Conservation (phyloP, 805 yeast genomes). For the Nakazawaea ambrosiae region DNA sequence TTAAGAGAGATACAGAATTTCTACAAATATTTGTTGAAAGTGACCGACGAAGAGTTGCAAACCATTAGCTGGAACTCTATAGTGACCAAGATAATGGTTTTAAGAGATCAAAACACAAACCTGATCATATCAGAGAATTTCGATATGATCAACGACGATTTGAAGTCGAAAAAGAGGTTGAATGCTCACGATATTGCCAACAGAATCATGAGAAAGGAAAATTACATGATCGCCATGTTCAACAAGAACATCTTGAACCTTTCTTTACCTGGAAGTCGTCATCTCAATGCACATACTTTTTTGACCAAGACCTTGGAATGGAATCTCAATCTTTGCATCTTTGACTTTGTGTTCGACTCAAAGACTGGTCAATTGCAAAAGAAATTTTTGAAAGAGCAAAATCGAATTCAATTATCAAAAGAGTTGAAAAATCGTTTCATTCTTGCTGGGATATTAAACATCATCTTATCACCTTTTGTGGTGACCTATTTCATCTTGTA, state of each 20-base stretch:
- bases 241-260: slow-evolving; percentile 71
- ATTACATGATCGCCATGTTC: slow-evolving; percentile 84
- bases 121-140: slow-evolving; percentile 46
- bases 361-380: slow-evolving; percentile 76
- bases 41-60: slow-evolving; percentile 77
- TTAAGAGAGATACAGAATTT: slow-evolving; percentile 72
- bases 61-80: slow-evolving; percentile 91
- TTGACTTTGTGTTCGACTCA: slow-evolving; percentile 76
- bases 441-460: slow-evolving; percentile 81
- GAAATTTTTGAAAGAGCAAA: slow-evolving; percentile 60
- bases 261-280: slow-evolving; percentile 43
- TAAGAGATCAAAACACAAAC: slow-evolving; percentile 82
- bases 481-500: slow-evolving; percentile 76
- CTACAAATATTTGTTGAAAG: slow-evolving; percentile 61
- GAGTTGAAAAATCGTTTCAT: slow-evolving; percentile 76
- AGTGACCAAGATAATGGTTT: slow-evolving; percentile 62
- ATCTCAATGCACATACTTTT: slow-evolving; percentile 18
- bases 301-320: slow-evolving; percentile 89
- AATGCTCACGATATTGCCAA: slow-evolving; percentile 95
- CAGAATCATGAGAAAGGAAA: slow-evolving; percentile 91
- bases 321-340: slow-evolving; percentile 84
- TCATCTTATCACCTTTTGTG: slow-evolving; percentile 78
- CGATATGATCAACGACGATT: slow-evolving; percentile 35
- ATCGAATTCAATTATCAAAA: slow-evolving; percentile 55
- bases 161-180: slow-evolving; percentile 64